These are phyloP conservation scores for Isatis tinctoria DNA, from an alignment of 345 rosid genomes.

Conservation along the genomic window DNA sequence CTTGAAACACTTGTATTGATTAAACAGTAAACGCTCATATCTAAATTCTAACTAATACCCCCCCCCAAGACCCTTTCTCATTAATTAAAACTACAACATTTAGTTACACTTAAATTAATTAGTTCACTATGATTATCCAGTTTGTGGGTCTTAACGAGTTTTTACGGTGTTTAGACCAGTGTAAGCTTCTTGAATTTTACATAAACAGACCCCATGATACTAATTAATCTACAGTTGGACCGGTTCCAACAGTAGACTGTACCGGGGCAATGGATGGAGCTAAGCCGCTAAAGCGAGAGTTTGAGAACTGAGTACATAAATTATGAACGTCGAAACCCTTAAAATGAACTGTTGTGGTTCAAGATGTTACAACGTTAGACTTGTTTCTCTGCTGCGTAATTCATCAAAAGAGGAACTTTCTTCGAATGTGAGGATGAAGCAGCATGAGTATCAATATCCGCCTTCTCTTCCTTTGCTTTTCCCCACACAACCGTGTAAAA, in stretches of 20 bases:
- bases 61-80: too few relatives aligned
- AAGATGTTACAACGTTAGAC: conserved; percentile 14
- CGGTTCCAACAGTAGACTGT: neutral
- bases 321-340: neutral
- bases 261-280: neutral
- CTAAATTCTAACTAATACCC: too few relatives aligned
- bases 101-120: too few relatives aligned
- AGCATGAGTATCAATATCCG: conserved; percentile 7
- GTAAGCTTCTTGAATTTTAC: neutral
- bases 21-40: too few relatives aligned
- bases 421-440: conserved; percentile 16
- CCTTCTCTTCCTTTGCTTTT: conserved; percentile 55
- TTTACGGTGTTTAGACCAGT: too few relatives aligned
- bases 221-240: neutral
- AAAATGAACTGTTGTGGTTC: neutral
- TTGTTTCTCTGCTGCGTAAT: conserved; percentile 37
- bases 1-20: neutral
- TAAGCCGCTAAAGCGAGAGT: neutral
- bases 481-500: conserved; percentile 89
- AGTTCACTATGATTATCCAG: too few relatives aligned
- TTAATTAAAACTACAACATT: too few relatives aligned
- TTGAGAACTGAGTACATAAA: neutral
- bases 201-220: neutral
- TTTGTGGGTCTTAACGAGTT: too few relatives aligned
- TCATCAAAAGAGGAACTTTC: conserved; percentile 51